Conservation (phyloP, 2,329 filamentous ascomycete species). For the Monosporascus sp. region DNA sequence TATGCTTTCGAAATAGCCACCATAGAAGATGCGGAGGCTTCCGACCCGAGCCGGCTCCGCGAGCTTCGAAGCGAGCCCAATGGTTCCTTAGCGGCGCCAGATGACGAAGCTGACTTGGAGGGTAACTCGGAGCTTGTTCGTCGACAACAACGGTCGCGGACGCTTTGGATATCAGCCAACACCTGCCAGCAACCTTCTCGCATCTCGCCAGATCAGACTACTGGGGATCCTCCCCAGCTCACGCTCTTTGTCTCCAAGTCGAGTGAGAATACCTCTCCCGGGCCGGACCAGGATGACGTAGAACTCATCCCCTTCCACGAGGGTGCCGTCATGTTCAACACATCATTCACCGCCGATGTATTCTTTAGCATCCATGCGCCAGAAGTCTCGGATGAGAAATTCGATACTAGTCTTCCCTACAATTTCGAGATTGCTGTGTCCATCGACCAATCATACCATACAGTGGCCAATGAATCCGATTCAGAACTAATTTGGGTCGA, state of each 20-base stretch:
- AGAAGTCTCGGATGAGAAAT: constrained; percentile 51
- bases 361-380: constrained; percentile 75
- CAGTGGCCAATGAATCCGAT: constrained; percentile 46
- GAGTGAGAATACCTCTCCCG: constrained; percentile 58
- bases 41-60: constrained; percentile 10
- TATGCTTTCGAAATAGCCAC: constrained; percentile 60
- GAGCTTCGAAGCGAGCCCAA: constrained; percentile 22
- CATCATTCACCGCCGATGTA: constrained; percentile 61
- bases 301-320: constrained; percentile 51
- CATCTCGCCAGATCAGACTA: constrained; percentile 41
- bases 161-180: constrained; percentile 78
- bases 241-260: constrained; percentile 71
- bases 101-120: constrained; percentile 12
- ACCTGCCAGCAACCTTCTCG: constrained; percentile 73
- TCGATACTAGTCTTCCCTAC: constrained; percentile 56
- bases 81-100: constrained; percentile 8
- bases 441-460: constrained; percentile 72
- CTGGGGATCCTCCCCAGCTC: constrained; percentile 62
- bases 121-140: constrained; percentile 12
- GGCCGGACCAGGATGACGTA: constrained; percentile 50
- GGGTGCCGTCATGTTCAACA: constrained; percentile 63
- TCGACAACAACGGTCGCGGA: constrained; percentile 33
- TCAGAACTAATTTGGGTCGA: constrained; percentile 74
- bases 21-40: constrained; percentile 37
- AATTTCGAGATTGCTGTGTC: constrained; percentile 80